Evolutionary conservation across 495 filamentous ascomycete genomes (phyloP), one percentile per base, ranked within the genome.

Genomic region (Penicillium ochrochloron): DNA sequence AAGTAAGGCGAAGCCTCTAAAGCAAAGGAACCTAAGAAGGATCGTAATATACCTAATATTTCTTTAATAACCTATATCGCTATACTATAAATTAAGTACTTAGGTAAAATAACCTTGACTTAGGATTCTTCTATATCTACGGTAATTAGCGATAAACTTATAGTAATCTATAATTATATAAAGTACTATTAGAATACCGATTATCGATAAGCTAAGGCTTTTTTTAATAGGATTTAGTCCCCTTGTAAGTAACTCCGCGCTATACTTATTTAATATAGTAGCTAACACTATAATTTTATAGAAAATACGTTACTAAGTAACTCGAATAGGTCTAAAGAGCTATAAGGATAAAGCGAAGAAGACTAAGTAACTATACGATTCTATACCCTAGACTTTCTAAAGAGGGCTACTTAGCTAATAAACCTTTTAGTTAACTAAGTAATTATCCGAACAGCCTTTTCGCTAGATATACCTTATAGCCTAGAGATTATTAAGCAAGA

Each of bases 381-480:
- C 51, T 25, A 62, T 55, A 11, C 44, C 34, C 60, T 11, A 42
- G 50, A 35, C 11, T 33, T 61, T 29, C 9, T 42, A 35, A 62
- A 48, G 50, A 50, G 59, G 50, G 23, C n/a, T 41, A 55, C 15
- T 33, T 55, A 8, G 60, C 50, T 12, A 53, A 46, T 0, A 44
- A 37, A 42, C 31, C 55, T 62, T 15, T 54, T 54, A 42, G 21
- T 62, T 15, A 56, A 62, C 21, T 25, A n/a, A 55, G 33, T 62
- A 2, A 34, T 55, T 6, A 41, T 62, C 33, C 61, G 54, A 51
- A 63, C 17, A 31, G 39, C 25, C 44, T 51, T 63, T 51, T 41
- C 39, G 53, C 41, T 21, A 48, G 52, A 50, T 57, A 57, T 51
- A 57, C 52, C 61, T 63, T 63, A 17, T 31, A 63, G 61, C 44